Evolutionary conservation across 768 basidiomycete species (phyloP), one percentile per base, ranked within the genome.

Genomic region (Grammothele lineata): DNA sequence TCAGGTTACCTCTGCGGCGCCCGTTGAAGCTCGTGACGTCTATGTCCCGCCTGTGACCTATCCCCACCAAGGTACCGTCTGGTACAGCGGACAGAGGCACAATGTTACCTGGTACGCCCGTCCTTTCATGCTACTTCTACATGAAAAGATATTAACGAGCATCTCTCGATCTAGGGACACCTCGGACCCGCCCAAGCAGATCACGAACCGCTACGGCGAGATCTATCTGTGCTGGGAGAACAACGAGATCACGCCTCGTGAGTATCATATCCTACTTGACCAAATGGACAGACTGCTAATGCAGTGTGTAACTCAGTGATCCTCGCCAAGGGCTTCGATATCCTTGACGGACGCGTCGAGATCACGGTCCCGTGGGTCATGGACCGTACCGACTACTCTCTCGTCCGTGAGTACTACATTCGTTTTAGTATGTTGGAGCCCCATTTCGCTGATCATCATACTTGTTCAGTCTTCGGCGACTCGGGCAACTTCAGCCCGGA

Each of bases 391-490:
- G 41, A 63, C 34, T 67, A 70, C 54, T 61, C 51, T 23, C 62
- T 74, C 48, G 68, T 67, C 40, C 56, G 72, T 76, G 49, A 62
- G 72, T 66, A 22, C 21, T n/a, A n/a, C 26, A 3, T 10, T 25
- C 19, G 18, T 3, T 32, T n/a, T n/a, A n/a, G n/a, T n/a, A n/a
- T n/a, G n/a, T n/a, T n/a, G n/a, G n/a, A n/a, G 14, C 18, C 11
- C 4, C 9, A 8, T 21, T 18, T 14, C 6, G 18, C 39, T 27
- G n/a, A 40, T 39, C 6, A 24, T 24, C 15, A n/a, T 4, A n/a
- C n/a, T 24, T 23, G n/a, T 7, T 5, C 30, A 75, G 75, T 76
- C 35, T 71, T 72, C 45, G 74, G 75, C 17, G 72, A 75, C 54
- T 76, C 75, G 22, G 72, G 72, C 19, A 67, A 76, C 56, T 57